Conservation (phyloP, 176 grass and related monocot species). For the Hyparrhenia diplandra region DNA sequence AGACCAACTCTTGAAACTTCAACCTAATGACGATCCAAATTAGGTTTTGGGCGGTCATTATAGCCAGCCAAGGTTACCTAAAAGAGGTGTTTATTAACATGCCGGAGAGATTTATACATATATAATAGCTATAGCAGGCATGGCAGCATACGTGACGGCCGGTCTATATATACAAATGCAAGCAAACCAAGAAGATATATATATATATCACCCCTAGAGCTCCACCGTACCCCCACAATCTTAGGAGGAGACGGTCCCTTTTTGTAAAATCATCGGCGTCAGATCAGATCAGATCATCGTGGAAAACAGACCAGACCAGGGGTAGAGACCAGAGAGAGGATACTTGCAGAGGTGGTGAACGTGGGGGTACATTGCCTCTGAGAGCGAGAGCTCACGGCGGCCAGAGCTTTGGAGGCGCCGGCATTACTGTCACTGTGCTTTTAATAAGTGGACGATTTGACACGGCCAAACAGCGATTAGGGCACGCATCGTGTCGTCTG, state of each 20-base stretch:
- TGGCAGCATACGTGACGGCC: not conserved
- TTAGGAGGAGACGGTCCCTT: slow-evolving; percentile 17
- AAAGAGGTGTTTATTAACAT: slow-evolving; percentile 25
- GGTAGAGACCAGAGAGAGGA: not conserved
- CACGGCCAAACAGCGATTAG: slow-evolving; percentile 14
- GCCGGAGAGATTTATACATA: not conserved
- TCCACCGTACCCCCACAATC: not conserved
- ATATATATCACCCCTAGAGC: not conserved
- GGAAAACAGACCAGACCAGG: not conserved
- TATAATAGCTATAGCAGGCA: not conserved
- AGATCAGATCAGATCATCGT: not conserved
- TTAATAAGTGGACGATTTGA: slow-evolving; percentile 40
- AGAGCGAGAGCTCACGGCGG: too few species aligned
- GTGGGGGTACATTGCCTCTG: too few species aligned
- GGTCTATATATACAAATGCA: slow-evolving; percentile 7
- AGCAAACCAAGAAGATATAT: not conserved
- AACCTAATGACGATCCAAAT: slow-evolving; percentile 39
- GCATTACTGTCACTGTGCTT: slow-evolving; percentile 38
- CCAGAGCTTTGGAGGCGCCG: too few species aligned
- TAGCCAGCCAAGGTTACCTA: slow-evolving; percentile 37
- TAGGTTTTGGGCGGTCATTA: slow-evolving; percentile 53
- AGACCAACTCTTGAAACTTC: slow-evolving; percentile 31
- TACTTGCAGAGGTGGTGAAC: slow-evolving; percentile 6
- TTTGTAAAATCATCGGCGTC: slow-evolving; percentile 6
- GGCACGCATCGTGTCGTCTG: slow-evolving; percentile 16